Evolutionary conservation across 2,329 filamentous ascomycete species (phyloP), one percentile per base, ranked within the genome.

Genomic region (Sporothrix phasma): DNA sequence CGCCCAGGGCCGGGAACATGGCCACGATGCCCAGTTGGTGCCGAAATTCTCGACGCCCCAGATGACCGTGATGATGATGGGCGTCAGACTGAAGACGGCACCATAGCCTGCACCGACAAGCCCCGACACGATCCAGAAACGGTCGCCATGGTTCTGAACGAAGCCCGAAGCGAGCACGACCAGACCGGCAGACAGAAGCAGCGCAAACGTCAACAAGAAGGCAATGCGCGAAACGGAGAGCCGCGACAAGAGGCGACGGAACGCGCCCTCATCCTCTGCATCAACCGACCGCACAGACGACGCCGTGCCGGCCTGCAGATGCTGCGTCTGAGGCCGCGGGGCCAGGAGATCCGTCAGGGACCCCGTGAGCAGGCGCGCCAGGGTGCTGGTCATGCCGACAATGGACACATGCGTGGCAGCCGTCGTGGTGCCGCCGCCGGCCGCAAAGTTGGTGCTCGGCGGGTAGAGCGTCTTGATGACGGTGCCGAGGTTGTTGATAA

Each of bases 31-130:
- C 86, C 93, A 99, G 71, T 99, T 97, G 0, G 94, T 99, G 65
- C 91, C 94, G 73, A 99, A 97, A 74, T 97, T 99, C 78, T 97
- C 92, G 0, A 96, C 92, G 29, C 94, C 94, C 94, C 94, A 99
- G 53, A 99, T 93, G 10, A 97, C 92, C n/a, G 88, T 91, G 69
- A 97, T 88, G 64, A 97, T 90, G 68, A 97, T 92, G 2, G 94
- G 94, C 0, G 89, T 89, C 5, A 97, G 82, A 56, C 86, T 89
- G 78, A 97, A 99, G 24, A 92, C 85, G 37, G 92, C 92, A 51
- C 94, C 94, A 72, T 99, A 97, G 51, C 94, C 94, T 1, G 92
- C 87, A 6, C 94, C 94, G 6, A 99, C 86, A 1, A 92, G 81
- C 0, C 88, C 84, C 0, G 91, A 95, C 8, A 96, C 89, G 56